These are phyloP conservation scores for Fusarium subglutinans DNA, from an alignment of 2,329 filamentous ascomycete genomes.

Conservation along the genomic window DNA sequence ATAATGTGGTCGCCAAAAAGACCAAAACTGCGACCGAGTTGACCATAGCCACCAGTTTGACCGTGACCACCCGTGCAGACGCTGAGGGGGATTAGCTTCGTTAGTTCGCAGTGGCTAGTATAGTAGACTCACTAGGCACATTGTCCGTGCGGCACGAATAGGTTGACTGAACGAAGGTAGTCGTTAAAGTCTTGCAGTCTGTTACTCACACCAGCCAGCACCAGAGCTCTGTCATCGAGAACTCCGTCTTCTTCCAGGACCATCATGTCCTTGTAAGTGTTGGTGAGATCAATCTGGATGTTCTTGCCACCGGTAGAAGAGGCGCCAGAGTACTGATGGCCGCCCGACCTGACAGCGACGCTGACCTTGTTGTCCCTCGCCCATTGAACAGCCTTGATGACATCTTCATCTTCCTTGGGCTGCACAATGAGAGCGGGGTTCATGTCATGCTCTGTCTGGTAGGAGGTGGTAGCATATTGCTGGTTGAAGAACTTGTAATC, in stretches of 20 bases:
- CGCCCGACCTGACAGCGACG: conserved; percentile 57
- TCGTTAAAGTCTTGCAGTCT: conserved; percentile 54
- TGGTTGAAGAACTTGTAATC: conserved; percentile 37
- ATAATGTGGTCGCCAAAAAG: conserved; percentile 64
- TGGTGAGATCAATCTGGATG: conserved; percentile 57
- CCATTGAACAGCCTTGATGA: conserved; percentile 51
- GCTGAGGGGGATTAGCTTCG: neutral
- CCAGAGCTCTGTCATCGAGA: conserved; percentile 47
- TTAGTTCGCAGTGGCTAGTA: too few relatives aligned
- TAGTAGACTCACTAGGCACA: conserved; percentile 46
- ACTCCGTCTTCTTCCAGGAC: conserved; percentile 30
- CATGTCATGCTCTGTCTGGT: conserved; percentile 53
- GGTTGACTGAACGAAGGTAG: conserved; percentile 51
- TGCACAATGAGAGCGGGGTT: conserved; percentile 56
- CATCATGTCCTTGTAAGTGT: conserved; percentile 47
- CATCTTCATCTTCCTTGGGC: conserved; percentile 55
- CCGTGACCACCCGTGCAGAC: conserved; percentile 59
- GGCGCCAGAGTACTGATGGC: conserved; percentile 61
- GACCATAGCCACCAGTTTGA: conserved; percentile 59
- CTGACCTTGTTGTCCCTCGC: conserved; percentile 52
- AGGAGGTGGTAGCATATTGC: conserved; percentile 57
- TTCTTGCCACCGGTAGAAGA: conserved; percentile 55
- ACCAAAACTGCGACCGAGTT: conserved; percentile 59
- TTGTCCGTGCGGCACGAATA: conserved; percentile 58
- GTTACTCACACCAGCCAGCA: conserved; percentile 54